Base-by-base conservation (phyloP, 2,329 filamentous ascomycete species). In the Diaporthe sp. region DNA sequence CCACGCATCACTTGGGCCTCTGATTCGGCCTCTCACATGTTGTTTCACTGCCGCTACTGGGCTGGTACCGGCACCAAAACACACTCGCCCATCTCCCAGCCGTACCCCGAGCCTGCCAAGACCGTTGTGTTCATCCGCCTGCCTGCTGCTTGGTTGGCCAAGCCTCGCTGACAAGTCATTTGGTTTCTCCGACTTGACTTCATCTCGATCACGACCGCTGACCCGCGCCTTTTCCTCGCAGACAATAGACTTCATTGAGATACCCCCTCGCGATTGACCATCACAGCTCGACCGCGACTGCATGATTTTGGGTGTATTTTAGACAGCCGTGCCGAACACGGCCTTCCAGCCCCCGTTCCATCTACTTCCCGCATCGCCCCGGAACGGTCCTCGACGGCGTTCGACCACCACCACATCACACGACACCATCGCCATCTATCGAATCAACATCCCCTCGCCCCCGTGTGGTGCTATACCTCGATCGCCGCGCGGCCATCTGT, bases 201-300 rank as follows among this genome's bases (percentile, higher is more conserved):
- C 70, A 71, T 63, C 56, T 63, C 70, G 35, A 71, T 53, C 70
- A 55, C 19, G 44, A 17, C 42, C 58, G 70, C 70, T 71, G 70
- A 71, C 70, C 70, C 58, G 42, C 47, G 59, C 71, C 73, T 66
- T 53, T 68, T 61, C 42, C 65, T 37, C 58, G 55, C 71, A 70
- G 47, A 66, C 73, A 58, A 73, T 75, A 75, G 73, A 75, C 70
- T 70, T 70, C 58, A 73, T 70, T 73, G 56, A 72, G 73, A 75
- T 73, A 75, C 73, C 73, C 70, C 32, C 50, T 66, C 32, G 63
- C 50, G 63, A 73, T 73, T 58, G 50, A 66, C 55, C 55, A 66
- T 70, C 50, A 50, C 71, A 70, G 63, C 63, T 66, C 44, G 30
- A 39, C 65, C 39, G 47, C 44, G 58, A 59, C 71, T 73, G 70